phyloP scores from a whole-genome alignment of 2,329 filamentous ascomycete species.

The Colletotrichum viniferum region DNA sequence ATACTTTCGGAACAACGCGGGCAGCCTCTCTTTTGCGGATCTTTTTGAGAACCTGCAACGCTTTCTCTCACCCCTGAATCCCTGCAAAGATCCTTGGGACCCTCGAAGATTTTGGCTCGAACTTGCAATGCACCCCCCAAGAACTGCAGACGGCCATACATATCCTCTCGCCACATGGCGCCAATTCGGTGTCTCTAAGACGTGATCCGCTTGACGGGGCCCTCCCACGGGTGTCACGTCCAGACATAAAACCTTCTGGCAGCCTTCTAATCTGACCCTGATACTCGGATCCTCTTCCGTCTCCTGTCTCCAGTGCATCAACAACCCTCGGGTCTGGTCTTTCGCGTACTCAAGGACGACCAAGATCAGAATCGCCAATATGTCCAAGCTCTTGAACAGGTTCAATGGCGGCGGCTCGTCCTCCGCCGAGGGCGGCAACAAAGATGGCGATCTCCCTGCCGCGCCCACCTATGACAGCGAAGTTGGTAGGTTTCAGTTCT shows the following conservation, averaged over 20 bases:
- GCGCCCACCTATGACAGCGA: constrained; percentile 18
- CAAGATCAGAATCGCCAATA: neutral
- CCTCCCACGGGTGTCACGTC: neutral
- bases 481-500: constrained; percentile 4
- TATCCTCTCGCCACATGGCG: constrained; percentile 18
- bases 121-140: neutral
- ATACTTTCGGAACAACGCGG: neutral
- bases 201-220: constrained; percentile 20
- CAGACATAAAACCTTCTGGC: constrained; percentile 17
- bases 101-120: neutral
- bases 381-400: constrained; percentile 9
- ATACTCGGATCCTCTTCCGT: neutral
- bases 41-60: neutral
- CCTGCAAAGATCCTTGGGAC: neutral
- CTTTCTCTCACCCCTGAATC: neutral
- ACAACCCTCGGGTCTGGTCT: neutral
- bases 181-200: constrained; percentile 11
- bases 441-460: neutral
- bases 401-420: constrained; percentile 1
- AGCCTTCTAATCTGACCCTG: neutral
- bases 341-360: neutral
- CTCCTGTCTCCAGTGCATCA: neutral
- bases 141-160: neutral
- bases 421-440: neutral
- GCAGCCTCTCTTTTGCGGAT: neutral